These are phyloP conservation scores for Aspergillus sp. DNA, from an alignment of 2,329 filamentous ascomycete genomes.

Conservation along the genomic window DNA sequence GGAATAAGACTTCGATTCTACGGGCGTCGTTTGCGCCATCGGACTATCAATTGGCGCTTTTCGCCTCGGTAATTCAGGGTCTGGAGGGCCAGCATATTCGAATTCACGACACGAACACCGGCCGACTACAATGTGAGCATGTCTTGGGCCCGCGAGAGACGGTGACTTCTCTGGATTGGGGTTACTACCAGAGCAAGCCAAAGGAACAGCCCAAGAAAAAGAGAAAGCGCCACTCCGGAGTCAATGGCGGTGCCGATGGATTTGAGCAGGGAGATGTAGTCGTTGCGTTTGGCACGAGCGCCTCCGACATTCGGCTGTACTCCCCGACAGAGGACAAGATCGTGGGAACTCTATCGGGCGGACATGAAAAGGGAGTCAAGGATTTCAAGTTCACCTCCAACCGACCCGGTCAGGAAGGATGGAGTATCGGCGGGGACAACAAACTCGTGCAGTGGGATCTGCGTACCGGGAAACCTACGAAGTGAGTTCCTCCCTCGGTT, in stretches of 20 bases:
- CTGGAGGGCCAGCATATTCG: conserved; percentile 53
- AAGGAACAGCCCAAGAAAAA: conserved; percentile 50
- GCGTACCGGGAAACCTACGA: conserved; percentile 40
- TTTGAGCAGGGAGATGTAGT: conserved; percentile 44
- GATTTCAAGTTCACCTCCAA: conserved; percentile 52
- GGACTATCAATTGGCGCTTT: conserved; percentile 51
- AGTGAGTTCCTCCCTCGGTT: conserved; percentile 33
- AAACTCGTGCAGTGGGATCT: conserved; percentile 55
- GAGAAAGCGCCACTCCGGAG: conserved; percentile 47
- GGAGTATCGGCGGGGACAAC: conserved; percentile 55
- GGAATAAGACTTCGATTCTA: conserved; percentile 49
- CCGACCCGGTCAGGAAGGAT: conserved; percentile 43
- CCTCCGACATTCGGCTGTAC: conserved; percentile 51
- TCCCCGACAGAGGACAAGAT: conserved; percentile 50
- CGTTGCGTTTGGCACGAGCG: conserved; percentile 50
- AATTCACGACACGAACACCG: conserved; percentile 52
- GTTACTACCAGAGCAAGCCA: conserved; percentile 39
- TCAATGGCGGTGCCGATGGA: conserved; percentile 38
- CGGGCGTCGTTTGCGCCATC: conserved; percentile 52
- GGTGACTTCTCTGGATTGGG: conserved; percentile 54
- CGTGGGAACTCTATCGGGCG: conserved; percentile 45
- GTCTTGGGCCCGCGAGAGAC: conserved; percentile 46
- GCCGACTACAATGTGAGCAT: conserved; percentile 52
- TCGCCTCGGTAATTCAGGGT: conserved; percentile 55
- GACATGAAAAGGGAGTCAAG: conserved; percentile 48